These are phyloP conservation scores for Neofusicoccum sp. DNA, from an alignment of 2,329 filamentous ascomycete species.

Conservation along the genomic window DNA sequence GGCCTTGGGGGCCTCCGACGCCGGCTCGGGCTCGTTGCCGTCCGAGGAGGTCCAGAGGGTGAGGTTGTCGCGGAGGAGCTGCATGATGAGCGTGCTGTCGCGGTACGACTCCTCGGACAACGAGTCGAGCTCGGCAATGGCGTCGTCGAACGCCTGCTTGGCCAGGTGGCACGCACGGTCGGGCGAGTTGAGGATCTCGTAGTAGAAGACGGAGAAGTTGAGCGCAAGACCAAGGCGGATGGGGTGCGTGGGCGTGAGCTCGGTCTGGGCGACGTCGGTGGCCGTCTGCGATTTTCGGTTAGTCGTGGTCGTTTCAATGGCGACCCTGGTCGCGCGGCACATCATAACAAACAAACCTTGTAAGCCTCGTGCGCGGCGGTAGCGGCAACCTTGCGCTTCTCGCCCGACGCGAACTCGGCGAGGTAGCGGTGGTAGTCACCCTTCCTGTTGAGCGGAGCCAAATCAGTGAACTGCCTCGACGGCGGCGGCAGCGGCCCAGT, in stretches of 20 bases:
- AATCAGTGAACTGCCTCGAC: conserved; percentile 5
- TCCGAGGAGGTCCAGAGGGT: conserved; percentile 99
- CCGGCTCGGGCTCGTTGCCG: conserved; percentile 69
- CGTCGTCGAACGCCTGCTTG: conserved; percentile 95
- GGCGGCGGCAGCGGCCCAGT: neutral
- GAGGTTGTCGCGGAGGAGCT: conserved; percentile 97
- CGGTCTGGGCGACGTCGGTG: conserved; percentile 86
- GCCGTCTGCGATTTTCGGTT: conserved; percentile 51
- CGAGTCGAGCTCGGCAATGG: conserved; percentile 98
- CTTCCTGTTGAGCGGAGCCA: conserved; percentile 67
- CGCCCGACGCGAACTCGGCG: conserved; percentile 91
- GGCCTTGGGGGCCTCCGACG: conserved; percentile 53
- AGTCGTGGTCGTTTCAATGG: conserved; percentile 3
- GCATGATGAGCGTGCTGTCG: conserved; percentile 98
- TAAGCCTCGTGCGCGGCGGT: conserved; percentile 95
- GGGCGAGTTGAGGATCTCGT: conserved; percentile 98
- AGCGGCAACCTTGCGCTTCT: conserved; percentile 93
- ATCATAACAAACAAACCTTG: conserved; percentile 58
- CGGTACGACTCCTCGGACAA: conserved; percentile 99
- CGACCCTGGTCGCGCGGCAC: conserved; percentile 5
- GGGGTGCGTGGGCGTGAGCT: conserved; percentile 88
- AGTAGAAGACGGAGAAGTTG: conserved; percentile 99
- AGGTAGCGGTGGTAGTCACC: conserved; percentile 99
- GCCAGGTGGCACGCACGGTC: conserved; percentile 98
- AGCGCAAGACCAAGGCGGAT: conserved; percentile 90